Evolutionary conservation across 108 stramenopile genomes (phyloP).

Genomic region (Cyclotella kingstonii): DNA sequence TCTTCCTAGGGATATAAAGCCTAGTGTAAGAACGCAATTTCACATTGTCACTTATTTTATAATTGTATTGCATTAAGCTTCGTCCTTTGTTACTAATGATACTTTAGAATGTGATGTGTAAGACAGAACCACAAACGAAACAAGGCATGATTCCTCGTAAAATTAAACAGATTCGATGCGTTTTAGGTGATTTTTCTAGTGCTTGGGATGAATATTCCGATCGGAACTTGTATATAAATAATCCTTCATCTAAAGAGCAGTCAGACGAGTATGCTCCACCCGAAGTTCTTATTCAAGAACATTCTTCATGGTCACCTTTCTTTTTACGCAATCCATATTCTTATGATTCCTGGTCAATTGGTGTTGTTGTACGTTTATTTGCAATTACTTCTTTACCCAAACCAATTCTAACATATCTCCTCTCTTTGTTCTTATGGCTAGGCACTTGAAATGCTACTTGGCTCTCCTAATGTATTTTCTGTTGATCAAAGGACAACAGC

Average conservation of each 20-base stretch:
- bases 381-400: too few species aligned
- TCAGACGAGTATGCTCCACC: slow-evolving; percentile 86
- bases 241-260: slow-evolving; percentile 64
- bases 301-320: slow-evolving; percentile 57
- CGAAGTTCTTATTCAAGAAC: slow-evolving; percentile 52
- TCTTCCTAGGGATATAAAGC: slow-evolving; percentile 71
- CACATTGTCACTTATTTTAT: neutral
- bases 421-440: neutral
- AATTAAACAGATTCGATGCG: slow-evolving; percentile 44
- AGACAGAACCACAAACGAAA: slow-evolving; percentile 19
- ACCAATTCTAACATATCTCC: too few species aligned
- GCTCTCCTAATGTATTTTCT: slow-evolving; percentile 92
- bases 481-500: slow-evolving; percentile 92
- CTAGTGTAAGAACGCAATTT: slow-evolving; percentile 22
- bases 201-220: slow-evolving; percentile 69
- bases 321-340: slow-evolving; percentile 50
- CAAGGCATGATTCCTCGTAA: slow-evolving; percentile 29
- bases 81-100: neutral
- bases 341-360: slow-evolving; percentile 88
- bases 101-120: slow-evolving; percentile 63
- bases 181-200: slow-evolving; percentile 74
- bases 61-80: neutral
- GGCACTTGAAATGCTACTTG: slow-evolving; percentile 87
- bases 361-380: slow-evolving; percentile 66
- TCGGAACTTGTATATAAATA: slow-evolving; percentile 63